These are phyloP conservation scores for Acorus calamus DNA, from an alignment of 106 monocot genomes.

Conservation along the genomic window DNA sequence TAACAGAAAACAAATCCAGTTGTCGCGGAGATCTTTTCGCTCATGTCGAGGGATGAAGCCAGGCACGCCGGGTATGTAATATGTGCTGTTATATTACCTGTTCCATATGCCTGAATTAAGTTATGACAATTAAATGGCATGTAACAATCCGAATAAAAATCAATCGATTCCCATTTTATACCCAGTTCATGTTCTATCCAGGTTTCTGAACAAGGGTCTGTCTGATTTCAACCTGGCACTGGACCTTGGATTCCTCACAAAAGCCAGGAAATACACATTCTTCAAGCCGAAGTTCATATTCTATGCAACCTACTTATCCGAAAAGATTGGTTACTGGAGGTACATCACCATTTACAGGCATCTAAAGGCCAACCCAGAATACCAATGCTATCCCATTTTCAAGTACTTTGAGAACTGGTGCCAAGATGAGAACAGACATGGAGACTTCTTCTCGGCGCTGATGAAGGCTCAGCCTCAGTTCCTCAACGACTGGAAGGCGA, in stretches of 20 bases:
- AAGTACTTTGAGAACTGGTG: constrained; percentile 99
- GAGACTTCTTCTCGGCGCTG: constrained; percentile 95
- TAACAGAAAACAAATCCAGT: constrained; percentile 98
- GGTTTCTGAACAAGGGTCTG: constrained; percentile 95
- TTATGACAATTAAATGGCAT: background rate
- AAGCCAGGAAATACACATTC: constrained; percentile 96
- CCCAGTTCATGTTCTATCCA: constrained; percentile 12
- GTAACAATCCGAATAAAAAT: too few relatives aligned
- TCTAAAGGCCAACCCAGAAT: constrained; percentile 77
- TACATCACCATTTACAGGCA: constrained; percentile 98
- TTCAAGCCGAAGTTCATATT: constrained; percentile 99
- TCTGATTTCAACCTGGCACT: constrained; percentile 93
- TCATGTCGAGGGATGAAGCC: constrained; percentile 99
- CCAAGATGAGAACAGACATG: constrained; percentile 98
- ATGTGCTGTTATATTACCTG: background rate
- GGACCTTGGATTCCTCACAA: constrained; percentile 90
- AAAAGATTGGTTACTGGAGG: constrained; percentile 99
- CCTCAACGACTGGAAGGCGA: constrained; percentile 99
- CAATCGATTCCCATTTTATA: too few relatives aligned
- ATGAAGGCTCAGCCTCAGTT: constrained; percentile 97
- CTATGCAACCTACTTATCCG: constrained; percentile 88
- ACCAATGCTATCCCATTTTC: constrained; percentile 94
- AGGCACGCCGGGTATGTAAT: constrained; percentile 92
- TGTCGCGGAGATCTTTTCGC: constrained; percentile 96
- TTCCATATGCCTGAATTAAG: background rate